phyloP scores from a whole-genome alignment of 2,329 filamentous ascomycete species.

The Xylaria arbuscula region DNA sequence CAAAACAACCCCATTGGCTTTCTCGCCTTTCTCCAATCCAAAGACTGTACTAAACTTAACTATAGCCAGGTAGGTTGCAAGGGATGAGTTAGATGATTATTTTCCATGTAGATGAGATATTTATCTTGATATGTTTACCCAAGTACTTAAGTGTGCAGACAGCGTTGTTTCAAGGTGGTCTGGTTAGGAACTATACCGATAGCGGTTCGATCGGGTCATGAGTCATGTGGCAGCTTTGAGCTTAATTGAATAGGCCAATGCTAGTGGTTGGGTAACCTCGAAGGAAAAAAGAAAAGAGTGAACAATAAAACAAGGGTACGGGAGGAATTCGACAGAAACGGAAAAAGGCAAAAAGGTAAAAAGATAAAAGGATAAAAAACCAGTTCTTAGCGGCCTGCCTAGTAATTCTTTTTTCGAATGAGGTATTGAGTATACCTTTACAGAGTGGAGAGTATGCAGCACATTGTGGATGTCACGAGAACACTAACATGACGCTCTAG shows the following conservation, averaged over 20 bases:
- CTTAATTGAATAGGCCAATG: neutral
- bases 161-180: too few relatives aligned
- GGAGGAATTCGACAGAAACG: neutral
- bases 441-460: neutral
- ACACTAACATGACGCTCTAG: neutral
- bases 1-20: neutral
- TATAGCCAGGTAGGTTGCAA: neutral
- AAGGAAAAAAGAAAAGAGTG: neutral
- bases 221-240: neutral
- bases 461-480: neutral
- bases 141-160: too few relatives aligned
- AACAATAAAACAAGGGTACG: neutral
- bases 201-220: neutral
- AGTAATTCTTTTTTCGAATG: too few relatives aligned
- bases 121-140: too few relatives aligned
- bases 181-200: neutral
- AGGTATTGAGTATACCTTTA: too few relatives aligned
- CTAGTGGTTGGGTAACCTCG: neutral
- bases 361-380: neutral
- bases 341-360: neutral
- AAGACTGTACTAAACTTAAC: neutral
- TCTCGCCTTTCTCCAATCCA: neutral
- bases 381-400: too few relatives aligned
- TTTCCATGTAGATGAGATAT: neutral
- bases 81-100: neutral